Percentiles rank a stretch among this genome's conserved stretches.
Evolutionary conservation across 441 rosid genomes (phyloP).

Genomic region (Flueggea neowawraea): DNA sequence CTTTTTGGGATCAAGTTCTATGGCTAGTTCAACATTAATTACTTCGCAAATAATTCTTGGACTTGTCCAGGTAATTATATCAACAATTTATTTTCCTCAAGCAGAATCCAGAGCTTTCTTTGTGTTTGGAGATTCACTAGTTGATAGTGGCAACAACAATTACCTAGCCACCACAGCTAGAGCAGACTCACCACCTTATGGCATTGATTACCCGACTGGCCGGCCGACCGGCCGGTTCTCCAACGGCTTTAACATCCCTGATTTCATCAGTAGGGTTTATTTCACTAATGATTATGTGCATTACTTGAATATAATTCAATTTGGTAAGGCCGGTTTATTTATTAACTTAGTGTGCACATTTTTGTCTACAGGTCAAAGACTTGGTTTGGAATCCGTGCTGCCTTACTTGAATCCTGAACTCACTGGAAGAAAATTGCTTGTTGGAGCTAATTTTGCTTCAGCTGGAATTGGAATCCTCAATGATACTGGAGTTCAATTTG

Average conservation of each 20-base stretch:
- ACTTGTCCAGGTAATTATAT: no score
- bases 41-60: no score
- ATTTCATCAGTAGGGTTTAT: constrained; percentile 18
- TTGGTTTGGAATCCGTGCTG: constrained; percentile 22
- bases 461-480: constrained; percentile 43
- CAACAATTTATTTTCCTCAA: neutral
- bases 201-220: constrained; percentile 29
- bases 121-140: constrained; percentile 41
- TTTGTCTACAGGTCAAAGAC: constrained; percentile 10
- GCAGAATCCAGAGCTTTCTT: constrained; percentile 21
- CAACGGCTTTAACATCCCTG: constrained; percentile 38
- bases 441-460: constrained; percentile 40
- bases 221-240: constrained; percentile 34
- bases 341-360: neutral
- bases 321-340: no score
- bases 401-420: constrained; percentile 34
- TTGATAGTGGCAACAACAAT: constrained; percentile 44
- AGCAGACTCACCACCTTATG: constrained; percentile 36
- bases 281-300: neutral
- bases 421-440: constrained; percentile 24
- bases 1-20: no score
- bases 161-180: constrained; percentile 38
- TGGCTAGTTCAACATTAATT: no score
- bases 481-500: constrained; percentile 44
- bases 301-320: no score